Conservation (phyloP, 2,329 filamentous ascomycete species). For the Colletotrichum cereale region DNA sequence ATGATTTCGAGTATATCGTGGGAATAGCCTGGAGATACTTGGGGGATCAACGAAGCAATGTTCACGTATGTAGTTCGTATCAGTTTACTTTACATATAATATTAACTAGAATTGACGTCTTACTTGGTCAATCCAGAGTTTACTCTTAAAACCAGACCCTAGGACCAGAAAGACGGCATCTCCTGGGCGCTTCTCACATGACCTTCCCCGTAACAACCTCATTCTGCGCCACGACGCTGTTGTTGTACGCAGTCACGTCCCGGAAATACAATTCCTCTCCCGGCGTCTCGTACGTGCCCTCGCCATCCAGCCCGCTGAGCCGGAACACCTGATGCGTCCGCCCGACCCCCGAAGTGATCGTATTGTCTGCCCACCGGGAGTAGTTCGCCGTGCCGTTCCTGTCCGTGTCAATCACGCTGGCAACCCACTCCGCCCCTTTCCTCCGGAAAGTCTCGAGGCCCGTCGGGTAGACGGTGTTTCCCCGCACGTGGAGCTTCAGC, state of each 20-base stretch:
- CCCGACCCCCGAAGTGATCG: slow-evolving; percentile 64
- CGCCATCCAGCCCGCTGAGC: slow-evolving; percentile 59
- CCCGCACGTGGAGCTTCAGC: slow-evolving; percentile 52
- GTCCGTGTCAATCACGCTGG: slow-evolving; percentile 58
- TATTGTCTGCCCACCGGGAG: slow-evolving; percentile 58
- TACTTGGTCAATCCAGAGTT: rapidly evolving
- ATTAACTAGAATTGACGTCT: not conserved
- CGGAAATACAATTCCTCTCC: slow-evolving; percentile 66
- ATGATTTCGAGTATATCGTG: not conserved
- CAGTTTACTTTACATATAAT: not conserved
- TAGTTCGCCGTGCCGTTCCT: slow-evolving; percentile 71
- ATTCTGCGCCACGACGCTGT: slow-evolving; percentile 62
- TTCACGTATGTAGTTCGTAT: too few species aligned
- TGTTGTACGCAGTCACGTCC: slow-evolving; percentile 67
- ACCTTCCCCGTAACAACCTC: slow-evolving; percentile 51
- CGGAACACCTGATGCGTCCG: slow-evolving; percentile 67
- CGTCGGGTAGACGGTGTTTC: slow-evolving; percentile 64
- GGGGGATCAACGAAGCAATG: too few species aligned
- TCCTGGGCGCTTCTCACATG: not conserved
- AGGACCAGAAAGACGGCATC: not conserved
- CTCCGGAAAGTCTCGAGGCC: slow-evolving; percentile 69
- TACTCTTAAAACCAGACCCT: not conserved
- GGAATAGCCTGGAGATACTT: too few species aligned
- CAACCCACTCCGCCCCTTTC: slow-evolving; percentile 30
- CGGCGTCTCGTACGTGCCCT: slow-evolving; percentile 52